phyloP scores from a whole-genome alignment of 1,284 basidiomycete genomes.

The Anthracocystis walkeri region DNA sequence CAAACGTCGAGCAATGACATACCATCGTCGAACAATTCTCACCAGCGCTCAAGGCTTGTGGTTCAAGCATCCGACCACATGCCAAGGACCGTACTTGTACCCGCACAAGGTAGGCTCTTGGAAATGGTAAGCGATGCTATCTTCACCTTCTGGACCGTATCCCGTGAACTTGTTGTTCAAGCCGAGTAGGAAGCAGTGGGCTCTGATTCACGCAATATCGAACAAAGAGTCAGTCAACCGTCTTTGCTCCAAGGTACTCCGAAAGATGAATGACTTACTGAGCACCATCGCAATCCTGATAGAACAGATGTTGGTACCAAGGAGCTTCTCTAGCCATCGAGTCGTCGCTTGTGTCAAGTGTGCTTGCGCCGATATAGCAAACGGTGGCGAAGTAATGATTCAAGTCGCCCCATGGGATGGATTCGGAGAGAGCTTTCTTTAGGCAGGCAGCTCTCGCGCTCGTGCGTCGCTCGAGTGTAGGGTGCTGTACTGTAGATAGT shows the following conservation, averaged over 20 bases:
- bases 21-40: too few species aligned
- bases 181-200: not conserved
- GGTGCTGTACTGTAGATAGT: not conserved
- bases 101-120: not conserved
- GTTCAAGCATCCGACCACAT: not conserved
- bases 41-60: too few species aligned
- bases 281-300: not conserved
- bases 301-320: constrained; percentile 4
- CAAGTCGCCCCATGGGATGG: not conserved
- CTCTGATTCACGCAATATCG: not conserved
- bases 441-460: not conserved
- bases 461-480: not conserved
- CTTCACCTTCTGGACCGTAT: too few species aligned
- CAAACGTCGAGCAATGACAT: too few species aligned
- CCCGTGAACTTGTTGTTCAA: not conserved
- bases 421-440: not conserved
- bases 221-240: not conserved
- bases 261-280: not conserved
- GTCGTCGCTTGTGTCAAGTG: not conserved
- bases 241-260: too few species aligned
- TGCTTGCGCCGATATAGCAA: constrained; percentile 4
- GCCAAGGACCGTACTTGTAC: not conserved
- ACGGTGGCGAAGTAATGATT: not conserved
- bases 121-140: not conserved
- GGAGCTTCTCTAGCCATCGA: not conserved